phyloP scores from a whole-genome alignment of 192 early-diverging fungal species.

The Coemansia sp. region DNA sequence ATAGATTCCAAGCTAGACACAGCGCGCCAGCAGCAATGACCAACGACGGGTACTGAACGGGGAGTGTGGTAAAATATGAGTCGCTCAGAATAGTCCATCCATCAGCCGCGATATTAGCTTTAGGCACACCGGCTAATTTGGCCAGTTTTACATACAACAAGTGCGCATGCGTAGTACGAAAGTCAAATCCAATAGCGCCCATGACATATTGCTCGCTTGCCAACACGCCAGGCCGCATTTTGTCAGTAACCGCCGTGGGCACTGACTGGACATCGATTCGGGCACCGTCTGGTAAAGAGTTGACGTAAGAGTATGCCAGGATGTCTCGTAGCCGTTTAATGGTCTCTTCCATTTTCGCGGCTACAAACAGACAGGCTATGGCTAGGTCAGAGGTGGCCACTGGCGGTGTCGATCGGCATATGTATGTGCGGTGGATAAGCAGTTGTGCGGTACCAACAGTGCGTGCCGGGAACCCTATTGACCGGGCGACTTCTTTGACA shows the following conservation, averaged over 20 bases:
- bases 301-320: slow-evolving; percentile 59
- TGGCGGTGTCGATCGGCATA: slow-evolving; percentile 24
- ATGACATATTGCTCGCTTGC: slow-evolving; percentile 71
- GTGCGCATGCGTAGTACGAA: slow-evolving; percentile 74
- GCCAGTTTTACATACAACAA: slow-evolving; percentile 72
- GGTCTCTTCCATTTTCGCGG: slow-evolving; percentile 85
- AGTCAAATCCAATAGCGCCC: slow-evolving; percentile 80
- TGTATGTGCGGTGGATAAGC: slow-evolving; percentile 45
- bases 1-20: slow-evolving; percentile 51
- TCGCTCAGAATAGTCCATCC: slow-evolving; percentile 53
- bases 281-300: slow-evolving; percentile 10
- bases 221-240: slow-evolving; percentile 65
- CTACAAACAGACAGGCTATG: slow-evolving; percentile 74
- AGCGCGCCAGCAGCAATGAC: slow-evolving; percentile 47
- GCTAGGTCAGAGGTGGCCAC: slow-evolving; percentile 47
- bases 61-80: slow-evolving; percentile 51
- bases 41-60: slow-evolving; percentile 47
- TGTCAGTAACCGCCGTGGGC: slow-evolving; percentile 61
- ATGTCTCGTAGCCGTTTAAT: slow-evolving; percentile 84
- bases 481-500: slow-evolving; percentile 36
- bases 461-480: slow-evolving; percentile 44
- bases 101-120: slow-evolving; percentile 17
- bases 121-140: slow-evolving; percentile 57
- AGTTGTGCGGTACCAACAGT: slow-evolving; percentile 49
- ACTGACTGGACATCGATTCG: slow-evolving; percentile 34